Evolutionary conservation across 176 grass and related monocot genomes (phyloP).

Genomic region (Oryza coarctata): DNA sequence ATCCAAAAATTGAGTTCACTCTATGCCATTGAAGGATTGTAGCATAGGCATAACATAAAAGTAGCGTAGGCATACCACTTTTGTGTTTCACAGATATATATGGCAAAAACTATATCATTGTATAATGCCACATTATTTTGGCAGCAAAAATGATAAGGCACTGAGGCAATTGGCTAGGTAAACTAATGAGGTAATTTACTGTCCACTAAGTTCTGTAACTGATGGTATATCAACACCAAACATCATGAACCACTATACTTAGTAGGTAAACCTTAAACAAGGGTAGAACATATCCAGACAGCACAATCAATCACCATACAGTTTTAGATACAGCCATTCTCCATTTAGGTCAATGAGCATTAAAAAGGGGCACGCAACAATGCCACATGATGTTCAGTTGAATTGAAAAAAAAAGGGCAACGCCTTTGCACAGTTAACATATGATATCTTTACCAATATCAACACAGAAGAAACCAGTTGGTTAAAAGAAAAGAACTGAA

Average conservation of each 20-base stretch:
- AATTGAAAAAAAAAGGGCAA: neutral
- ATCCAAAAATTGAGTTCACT: neutral
- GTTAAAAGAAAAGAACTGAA: neutral
- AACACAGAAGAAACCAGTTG: neutral
- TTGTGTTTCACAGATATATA: neutral
- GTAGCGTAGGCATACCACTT: neutral
- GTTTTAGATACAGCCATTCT: neutral
- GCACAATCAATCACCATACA: slow-evolving; percentile 17
- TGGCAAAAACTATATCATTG: neutral
- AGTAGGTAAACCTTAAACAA: neutral
- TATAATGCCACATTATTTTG: neutral
- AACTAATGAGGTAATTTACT: neutral
- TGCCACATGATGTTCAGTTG: neutral
- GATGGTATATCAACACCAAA: neutral
- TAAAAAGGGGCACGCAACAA: neutral
- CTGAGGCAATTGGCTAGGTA: neutral
- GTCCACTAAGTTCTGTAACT: neutral
- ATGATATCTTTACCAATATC: neutral
- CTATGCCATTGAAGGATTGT: neutral
- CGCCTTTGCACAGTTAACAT: neutral
- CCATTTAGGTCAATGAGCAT: neutral
- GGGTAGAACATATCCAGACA: neutral
- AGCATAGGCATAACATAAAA: neutral
- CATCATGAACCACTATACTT: neutral
- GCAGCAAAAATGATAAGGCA: neutral